A percentile compares a stretch with the other conserved stretches of the same genome.
Evolutionary conservation across 306 rosid species (phyloP).

Genomic region (Cucumis cinereus): DNA sequence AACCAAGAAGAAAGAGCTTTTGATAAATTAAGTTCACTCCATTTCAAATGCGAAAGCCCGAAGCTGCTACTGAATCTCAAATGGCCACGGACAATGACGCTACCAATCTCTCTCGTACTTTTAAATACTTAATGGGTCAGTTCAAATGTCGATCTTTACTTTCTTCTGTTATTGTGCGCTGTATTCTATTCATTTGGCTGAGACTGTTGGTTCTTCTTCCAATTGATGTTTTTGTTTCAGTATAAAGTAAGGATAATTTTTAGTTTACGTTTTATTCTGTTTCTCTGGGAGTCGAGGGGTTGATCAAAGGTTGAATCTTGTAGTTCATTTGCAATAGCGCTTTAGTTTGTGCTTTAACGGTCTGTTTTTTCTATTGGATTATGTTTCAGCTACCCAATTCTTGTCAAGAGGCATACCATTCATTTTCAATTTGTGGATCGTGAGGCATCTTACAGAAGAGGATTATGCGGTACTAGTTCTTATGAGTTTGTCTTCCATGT

Average conservation of each 20-base stretch:
- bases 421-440: slow-evolving; percentile 83
- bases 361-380: neutral
- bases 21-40: neutral
- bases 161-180: neutral
- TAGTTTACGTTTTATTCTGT: neutral
- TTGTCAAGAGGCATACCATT: slow-evolving; percentile 92
- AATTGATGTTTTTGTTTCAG: neutral
- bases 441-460: slow-evolving; percentile 72
- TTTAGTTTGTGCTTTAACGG: neutral
- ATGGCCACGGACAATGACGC: slow-evolving; percentile 18
- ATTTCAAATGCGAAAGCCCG: slow-evolving; percentile 24
- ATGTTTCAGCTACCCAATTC: slow-evolving; percentile 71
- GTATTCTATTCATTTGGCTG: neutral
- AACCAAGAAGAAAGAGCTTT: neutral
- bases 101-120: slow-evolving; percentile 64
- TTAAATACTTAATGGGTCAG: slow-evolving; percentile 80
- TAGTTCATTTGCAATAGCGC: neutral
- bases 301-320: neutral
- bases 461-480: slow-evolving; percentile 64
- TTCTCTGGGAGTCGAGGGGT: neutral
- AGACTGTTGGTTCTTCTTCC: neutral
- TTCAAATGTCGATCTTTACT: neutral
- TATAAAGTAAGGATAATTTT: neutral
- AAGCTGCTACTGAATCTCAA: slow-evolving; percentile 7
- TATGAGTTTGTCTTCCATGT: neutral